Evolutionary conservation across 2,329 filamentous ascomycete genomes (phyloP), one percentile per base, ranked within the genome.

Genomic region (Thyridium curvatum): DNA sequence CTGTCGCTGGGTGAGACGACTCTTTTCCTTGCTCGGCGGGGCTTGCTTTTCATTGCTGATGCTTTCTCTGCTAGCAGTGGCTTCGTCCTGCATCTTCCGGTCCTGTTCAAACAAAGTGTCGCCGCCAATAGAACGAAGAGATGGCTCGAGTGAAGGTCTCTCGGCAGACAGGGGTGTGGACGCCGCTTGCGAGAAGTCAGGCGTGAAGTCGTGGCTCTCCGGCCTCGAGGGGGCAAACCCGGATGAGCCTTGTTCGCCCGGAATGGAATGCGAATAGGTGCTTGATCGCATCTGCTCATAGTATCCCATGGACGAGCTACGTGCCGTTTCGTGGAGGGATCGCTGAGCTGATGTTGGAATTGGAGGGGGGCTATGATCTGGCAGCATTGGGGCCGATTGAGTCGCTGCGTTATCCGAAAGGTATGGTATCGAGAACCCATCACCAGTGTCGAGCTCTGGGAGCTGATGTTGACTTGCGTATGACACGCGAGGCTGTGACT

Each of bases 1-100:
- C 39, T 84, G 79, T 15, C 93, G 84, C 56, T 91, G 85, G 36
- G 78, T 77, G 8, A 97, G 68, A n/a, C 85, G 79, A 43, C 84
- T 82, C 43, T 75, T 75, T 46, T 84, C 77, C 44, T 80, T 72
- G 21, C 65, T 65, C 7, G 64, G 60, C 12, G 66, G 57, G 3
- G 56, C 65, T 30, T 66, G 58, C 45, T 64, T 59, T 38, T 72
- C 62, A 44, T 61, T 46, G 34, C 53, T 30, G 21, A 37, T 8
- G 32, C 16, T 32, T 18, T 37, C 8, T 13, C 28, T 28, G 34
- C 38, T 31, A 14, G 28, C 33, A 12, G 28, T 35, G 12, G 37
- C 40, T 12, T 43, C 41, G 3, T 33, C 34, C 6, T 18, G 31
- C 12, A 28, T 35, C 16, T 43, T 40, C n/a, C 46, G 43, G 18